Percentiles rank a stretch among this genome's conserved stretches.
Conservation (phyloP, 371 early-diverging fungal genomes). For the Ordospora pajunii region DNA sequence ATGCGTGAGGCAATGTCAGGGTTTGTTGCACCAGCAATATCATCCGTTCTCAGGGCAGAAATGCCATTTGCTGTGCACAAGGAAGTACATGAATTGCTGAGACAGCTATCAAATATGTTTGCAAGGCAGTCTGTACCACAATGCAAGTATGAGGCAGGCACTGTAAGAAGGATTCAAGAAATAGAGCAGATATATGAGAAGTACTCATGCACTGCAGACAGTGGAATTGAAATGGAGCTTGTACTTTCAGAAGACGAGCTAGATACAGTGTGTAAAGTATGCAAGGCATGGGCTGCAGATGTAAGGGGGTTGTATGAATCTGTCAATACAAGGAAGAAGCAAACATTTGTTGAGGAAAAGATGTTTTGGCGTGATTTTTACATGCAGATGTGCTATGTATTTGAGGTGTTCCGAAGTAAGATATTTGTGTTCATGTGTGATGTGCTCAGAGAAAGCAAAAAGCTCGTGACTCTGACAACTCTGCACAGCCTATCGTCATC, state of each 20-base stretch:
- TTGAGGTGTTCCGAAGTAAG: neutral
- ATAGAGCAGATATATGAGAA: neutral
- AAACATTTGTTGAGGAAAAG: neutral
- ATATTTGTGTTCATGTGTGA: neutral
- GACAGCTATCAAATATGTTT: neutral
- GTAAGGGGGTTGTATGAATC: neutral
- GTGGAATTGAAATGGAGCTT: neutral
- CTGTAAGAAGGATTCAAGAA: neutral
- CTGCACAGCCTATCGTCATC: neutral
- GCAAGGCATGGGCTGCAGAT: neutral
- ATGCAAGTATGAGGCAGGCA: neutral
- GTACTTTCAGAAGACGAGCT: neutral
- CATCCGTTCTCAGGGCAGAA: neutral
- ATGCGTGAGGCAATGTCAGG: neutral
- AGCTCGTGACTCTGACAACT: neutral
- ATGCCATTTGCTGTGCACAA: too few species aligned
- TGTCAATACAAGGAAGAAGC: neutral
- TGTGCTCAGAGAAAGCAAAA: neutral
- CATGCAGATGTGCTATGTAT: neutral
- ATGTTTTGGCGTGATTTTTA: neutral
- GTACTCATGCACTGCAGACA: neutral
- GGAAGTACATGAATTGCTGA: neutral
- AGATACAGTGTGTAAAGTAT: neutral
- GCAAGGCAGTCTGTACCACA: neutral
- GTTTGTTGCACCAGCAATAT: neutral